These are phyloP conservation scores for Glaciozyma martinii DNA, from an alignment of 768 basidiomycete genomes.

Conservation along the genomic window DNA sequence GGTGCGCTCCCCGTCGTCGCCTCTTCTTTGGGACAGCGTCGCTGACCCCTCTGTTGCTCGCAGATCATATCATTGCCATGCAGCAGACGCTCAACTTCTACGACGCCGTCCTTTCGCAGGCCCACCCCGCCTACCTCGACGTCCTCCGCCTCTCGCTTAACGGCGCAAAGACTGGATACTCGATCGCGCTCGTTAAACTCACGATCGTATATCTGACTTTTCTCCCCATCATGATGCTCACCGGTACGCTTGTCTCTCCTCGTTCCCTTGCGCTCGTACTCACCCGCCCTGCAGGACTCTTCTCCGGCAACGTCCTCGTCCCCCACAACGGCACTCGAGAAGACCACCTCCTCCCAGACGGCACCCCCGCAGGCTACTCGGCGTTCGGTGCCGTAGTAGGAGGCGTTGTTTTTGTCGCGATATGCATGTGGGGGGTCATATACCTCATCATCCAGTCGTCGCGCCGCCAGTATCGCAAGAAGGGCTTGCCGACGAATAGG, in stretches of 20 bases:
- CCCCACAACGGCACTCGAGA: conserved; percentile 49
- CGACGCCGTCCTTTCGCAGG: conserved; percentile 78
- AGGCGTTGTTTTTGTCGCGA: conserved; percentile 9
- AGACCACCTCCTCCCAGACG: conserved; percentile 6
- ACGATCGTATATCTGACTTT: conserved; percentile 60
- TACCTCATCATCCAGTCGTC: conserved; percentile 24
- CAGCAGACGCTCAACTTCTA: conserved; percentile 76
- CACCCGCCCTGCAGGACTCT: conserved; percentile 46
- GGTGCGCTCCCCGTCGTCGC: conserved; percentile 47
- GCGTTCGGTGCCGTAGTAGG: conserved; percentile 11
- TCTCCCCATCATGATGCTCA: conserved; percentile 53
- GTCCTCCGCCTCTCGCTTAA: conserved; percentile 60
- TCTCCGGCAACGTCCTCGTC: conserved; percentile 58
- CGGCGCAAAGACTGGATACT: conserved; percentile 54
- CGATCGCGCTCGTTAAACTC: conserved; percentile 58
- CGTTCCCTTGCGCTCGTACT: background rate
- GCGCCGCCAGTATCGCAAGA: conserved; percentile 3
- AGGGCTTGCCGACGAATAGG: background rate
- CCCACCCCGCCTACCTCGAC: conserved; percentile 74
- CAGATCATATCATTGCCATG: conserved; percentile 82
- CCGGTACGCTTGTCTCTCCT: conserved; percentile 35
- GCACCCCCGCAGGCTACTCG: background rate
- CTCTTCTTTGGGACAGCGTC: no score
- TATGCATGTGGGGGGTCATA: conserved; percentile 9
- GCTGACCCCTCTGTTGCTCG: background rate